Base-by-base conservation (phyloP, 108 stramenopile genomes). In the Chaetoceros muelleri region DNA sequence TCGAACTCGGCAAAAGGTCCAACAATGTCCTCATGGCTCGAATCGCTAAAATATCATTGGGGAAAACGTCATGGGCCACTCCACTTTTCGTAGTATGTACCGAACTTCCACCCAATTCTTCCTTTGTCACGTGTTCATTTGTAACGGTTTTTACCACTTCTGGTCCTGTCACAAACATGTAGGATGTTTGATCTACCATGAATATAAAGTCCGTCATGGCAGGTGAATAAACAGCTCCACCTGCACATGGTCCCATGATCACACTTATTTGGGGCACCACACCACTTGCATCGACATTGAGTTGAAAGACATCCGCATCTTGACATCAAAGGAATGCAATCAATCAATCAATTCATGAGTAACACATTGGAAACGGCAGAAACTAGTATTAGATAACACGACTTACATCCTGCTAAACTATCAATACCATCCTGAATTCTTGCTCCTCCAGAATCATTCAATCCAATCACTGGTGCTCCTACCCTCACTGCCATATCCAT, bases 121-220 rank as follows among this genome's bases (percentile, higher is more conserved):
- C 96, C 72, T 96, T 96, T 0, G 94, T 95, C 16, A 99, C 96
- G 7, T 69, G 76, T 70, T 99, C 99, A 62, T 98, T 95, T 21
- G 97, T 98, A 3, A 99, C 99, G 18, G 99, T 98, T 69, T 95
- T 99, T 59, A 99, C 98, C 1, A 99, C 98, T 48, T 97, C 95
- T 0, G 98, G 98, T 3, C 98, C 99, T 8, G 99, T 99, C 22
- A 99, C 97, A 62, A 99, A 99, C 97, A 97, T 98, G 78, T 98
- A 95, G 25, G 82, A 84, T 1, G 96, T 85, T 17, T 85, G 55
- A 55, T 90, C 87, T 2, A 97, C 95, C 99, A 99, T 99, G 78
- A 98, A 95, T 25, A 95, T 96, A 45, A 99, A 98, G 67, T 99
- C 99, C 3, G 99, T 99, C 95, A 99, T 97, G 53, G 97, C 99